Conservation (phyloP, 805 yeast genomes). For the Ogataea allantospora region DNA sequence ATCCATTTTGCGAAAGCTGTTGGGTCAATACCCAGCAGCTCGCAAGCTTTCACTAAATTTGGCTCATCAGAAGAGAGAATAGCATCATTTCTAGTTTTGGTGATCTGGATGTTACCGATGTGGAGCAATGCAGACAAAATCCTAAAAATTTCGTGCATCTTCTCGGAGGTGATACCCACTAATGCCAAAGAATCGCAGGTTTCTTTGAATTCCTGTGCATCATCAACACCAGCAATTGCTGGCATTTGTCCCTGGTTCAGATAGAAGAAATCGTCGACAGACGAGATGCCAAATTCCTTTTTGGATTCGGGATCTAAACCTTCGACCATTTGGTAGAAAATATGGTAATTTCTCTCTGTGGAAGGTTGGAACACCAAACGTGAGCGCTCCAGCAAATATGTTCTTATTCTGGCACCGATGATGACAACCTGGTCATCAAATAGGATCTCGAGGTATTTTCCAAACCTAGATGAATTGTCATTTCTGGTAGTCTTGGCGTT, state of each 20-base stretch:
- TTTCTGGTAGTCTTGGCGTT: conserved; percentile 97
- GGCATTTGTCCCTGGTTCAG: conserved; percentile 85
- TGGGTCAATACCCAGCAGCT: conserved; percentile 78
- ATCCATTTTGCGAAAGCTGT: conserved; percentile 81
- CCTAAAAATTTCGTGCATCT: conserved; percentile 69
- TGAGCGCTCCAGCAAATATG: conserved; percentile 89
- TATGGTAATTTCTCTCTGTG: conserved; percentile 91
- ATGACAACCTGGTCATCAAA: conserved; percentile 74
- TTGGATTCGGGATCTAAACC: conserved; percentile 65
- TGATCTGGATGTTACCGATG: conserved; percentile 86
- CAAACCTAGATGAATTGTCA: conserved; percentile 96
- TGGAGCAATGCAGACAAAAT: conserved; percentile 86
- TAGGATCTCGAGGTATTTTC: conserved; percentile 89
- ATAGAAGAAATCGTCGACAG: conserved; percentile 70
- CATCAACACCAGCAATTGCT: conserved; percentile 75
- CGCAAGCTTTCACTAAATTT: conserved; percentile 75
- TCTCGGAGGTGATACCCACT: conserved; percentile 65
- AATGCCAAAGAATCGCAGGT: conserved; percentile 75
- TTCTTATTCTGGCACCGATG: conserved; percentile 92
- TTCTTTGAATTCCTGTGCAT: conserved; percentile 68
- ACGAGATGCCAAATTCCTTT: conserved; percentile 55
- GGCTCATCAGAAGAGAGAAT: conserved; percentile 84
- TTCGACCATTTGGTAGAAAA: conserved; percentile 82
- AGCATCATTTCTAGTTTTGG: conserved; percentile 83
- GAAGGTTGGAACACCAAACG: conserved; percentile 90